Conservation (phyloP, 768 basidiomycete species). For the Leccinum olivaceopallidum region DNA sequence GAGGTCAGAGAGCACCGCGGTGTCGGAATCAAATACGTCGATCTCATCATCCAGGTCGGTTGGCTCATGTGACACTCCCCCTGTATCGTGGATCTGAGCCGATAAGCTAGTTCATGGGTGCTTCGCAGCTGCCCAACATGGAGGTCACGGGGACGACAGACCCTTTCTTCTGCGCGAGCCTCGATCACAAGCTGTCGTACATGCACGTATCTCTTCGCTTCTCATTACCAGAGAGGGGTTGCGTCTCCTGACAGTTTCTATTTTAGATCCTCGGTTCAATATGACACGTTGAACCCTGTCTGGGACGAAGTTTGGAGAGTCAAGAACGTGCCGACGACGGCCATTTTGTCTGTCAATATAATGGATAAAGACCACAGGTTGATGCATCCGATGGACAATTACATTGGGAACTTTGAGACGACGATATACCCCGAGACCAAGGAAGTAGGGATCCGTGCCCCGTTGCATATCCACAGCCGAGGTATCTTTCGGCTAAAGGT, state of each 20-base stretch:
- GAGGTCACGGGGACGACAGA: slow-evolving; percentile 64
- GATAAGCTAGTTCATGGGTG: slow-evolving; percentile 61
- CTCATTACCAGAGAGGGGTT: neutral
- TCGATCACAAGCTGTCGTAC: slow-evolving; percentile 64
- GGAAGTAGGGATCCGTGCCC: slow-evolving; percentile 62
- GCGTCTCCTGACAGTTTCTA: neutral
- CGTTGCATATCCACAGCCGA: slow-evolving; percentile 45
- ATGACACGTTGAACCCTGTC: slow-evolving; percentile 56
- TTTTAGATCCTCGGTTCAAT: slow-evolving; percentile 63
- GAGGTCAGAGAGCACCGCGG: slow-evolving; percentile 34
- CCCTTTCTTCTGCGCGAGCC: slow-evolving; percentile 70
- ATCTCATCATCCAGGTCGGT: slow-evolving; percentile 56
- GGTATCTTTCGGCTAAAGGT: slow-evolving; percentile 77
- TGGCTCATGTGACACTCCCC: neutral
- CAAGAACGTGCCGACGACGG: slow-evolving; percentile 70
- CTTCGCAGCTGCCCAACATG: slow-evolving; percentile 67
- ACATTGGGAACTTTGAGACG: slow-evolving; percentile 62
- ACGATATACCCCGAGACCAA: slow-evolving; percentile 56
- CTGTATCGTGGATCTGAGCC: slow-evolving; percentile 3
- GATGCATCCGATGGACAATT: slow-evolving; percentile 51
- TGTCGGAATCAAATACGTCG: slow-evolving; percentile 48
- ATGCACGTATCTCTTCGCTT: slow-evolving; percentile 45
- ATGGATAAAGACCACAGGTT: slow-evolving; percentile 62
- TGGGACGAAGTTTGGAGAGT: slow-evolving; percentile 79
- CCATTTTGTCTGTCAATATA: slow-evolving; percentile 59